Evolutionary conservation across 2,329 filamentous ascomycete genomes (phyloP).

Genomic region (Pseudogymnoascus sp.): DNA sequence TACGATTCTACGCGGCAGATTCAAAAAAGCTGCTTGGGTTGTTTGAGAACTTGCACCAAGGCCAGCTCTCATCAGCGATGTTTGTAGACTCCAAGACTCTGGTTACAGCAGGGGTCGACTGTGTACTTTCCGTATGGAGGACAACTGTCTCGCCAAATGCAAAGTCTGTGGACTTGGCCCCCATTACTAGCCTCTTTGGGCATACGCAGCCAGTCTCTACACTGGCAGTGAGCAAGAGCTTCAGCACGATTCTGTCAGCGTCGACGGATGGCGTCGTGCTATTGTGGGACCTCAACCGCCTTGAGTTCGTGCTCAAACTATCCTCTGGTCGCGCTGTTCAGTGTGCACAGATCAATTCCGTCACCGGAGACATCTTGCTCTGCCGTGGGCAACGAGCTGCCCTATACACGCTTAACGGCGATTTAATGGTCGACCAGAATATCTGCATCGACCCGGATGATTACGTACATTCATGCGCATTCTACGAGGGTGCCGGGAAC

Average conservation of each 20-base stretch:
- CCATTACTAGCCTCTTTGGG: slow-evolving; percentile 76
- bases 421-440: slow-evolving; percentile 71
- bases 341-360: slow-evolving; percentile 80
- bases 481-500: slow-evolving; percentile 86
- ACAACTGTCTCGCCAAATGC: slow-evolving; percentile 53
- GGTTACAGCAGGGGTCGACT: slow-evolving; percentile 86
- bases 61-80: slow-evolving; percentile 72
- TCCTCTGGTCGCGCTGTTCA: slow-evolving; percentile 51
- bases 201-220: slow-evolving; percentile 77
- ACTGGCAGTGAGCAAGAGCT: slow-evolving; percentile 78
- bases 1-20: slow-evolving; percentile 84
- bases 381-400: slow-evolving; percentile 68
- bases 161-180: slow-evolving; percentile 70
- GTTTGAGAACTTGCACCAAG: slow-evolving; percentile 89
- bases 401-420: slow-evolving; percentile 83
- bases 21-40: slow-evolving; percentile 75
- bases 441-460: slow-evolving; percentile 68
- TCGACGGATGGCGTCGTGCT: slow-evolving; percentile 75
- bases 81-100: slow-evolving; percentile 88
- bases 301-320: slow-evolving; percentile 74
- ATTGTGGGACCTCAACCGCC: slow-evolving; percentile 88
- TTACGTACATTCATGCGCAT: slow-evolving; percentile 71
- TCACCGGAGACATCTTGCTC: slow-evolving; percentile 81
- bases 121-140: slow-evolving; percentile 73
- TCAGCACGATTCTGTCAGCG: slow-evolving; percentile 79